These are phyloP conservation scores for Aspergillus bertholletiae DNA, from an alignment of 495 filamentous ascomycete genomes.

Conservation along the genomic window DNA sequence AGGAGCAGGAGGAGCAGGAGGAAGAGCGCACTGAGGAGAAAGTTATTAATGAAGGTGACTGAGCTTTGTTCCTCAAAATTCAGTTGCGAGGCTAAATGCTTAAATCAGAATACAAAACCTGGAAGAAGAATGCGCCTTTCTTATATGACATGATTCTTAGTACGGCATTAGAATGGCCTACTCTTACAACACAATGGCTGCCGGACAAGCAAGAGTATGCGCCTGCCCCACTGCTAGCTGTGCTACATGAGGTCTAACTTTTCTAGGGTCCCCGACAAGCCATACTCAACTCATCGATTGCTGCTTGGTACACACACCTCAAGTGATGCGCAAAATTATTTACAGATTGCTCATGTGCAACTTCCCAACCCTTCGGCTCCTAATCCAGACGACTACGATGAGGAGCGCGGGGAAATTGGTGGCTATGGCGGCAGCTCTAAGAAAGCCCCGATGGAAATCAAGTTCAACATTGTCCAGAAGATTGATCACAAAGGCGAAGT, in stretches of 20 bases:
- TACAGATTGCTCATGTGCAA: conserved; percentile 91
- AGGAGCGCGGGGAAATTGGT: conserved; percentile 87
- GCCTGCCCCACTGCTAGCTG: background rate
- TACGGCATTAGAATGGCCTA: conserved; percentile 96
- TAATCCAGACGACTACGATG: conserved; percentile 80
- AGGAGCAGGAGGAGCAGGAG: conserved; percentile 57
- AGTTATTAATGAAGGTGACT: conserved; percentile 85
- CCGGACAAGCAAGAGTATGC: conserved; percentile 85
- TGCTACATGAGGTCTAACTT: conserved; percentile 10
- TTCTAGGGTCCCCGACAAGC: conserved; percentile 69
- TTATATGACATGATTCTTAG: conserved; percentile 96
- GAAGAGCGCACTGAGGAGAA: conserved; percentile 76
- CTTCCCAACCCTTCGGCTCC: conserved; percentile 76
- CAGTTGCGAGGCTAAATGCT: conserved; percentile 8
- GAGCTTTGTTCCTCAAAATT: background rate
- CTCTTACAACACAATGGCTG: conserved; percentile 95
- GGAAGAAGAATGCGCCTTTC: conserved; percentile 99
- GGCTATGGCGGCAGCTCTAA: conserved; percentile 72
- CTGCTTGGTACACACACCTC: conserved; percentile 95
- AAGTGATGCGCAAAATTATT: conserved; percentile 79
- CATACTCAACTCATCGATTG: conserved; percentile 82
- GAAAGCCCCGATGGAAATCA: conserved; percentile 65
- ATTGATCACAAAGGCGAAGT: conserved; percentile 96
- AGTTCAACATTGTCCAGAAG: conserved; percentile 87
- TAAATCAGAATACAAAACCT: conserved; percentile 90